phyloP scores from a whole-genome alignment of 2,329 filamentous ascomycete genomes.

The Harringtonia lauricola region DNA sequence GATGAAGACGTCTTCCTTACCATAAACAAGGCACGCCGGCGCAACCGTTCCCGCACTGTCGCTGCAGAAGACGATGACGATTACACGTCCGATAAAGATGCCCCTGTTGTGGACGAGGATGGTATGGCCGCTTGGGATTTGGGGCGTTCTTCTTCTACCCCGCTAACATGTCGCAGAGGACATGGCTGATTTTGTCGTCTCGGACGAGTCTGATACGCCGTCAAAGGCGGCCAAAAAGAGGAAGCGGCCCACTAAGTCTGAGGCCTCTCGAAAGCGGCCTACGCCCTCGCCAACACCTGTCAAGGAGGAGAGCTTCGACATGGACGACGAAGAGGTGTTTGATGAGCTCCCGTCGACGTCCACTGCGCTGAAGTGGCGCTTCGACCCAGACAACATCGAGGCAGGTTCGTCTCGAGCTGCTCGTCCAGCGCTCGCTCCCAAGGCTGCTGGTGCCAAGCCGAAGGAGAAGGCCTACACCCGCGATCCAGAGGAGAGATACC shows the following conservation, averaged over 20 bases:
- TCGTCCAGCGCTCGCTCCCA: constrained; percentile 13
- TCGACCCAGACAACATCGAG: constrained; percentile 37
- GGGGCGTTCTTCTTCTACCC: constrained; percentile 3
- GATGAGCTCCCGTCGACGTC: constrained; percentile 51
- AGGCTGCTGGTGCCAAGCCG: constrained; percentile 19
- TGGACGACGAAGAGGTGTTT: constrained; percentile 40
- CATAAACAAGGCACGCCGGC: constrained; percentile 26
- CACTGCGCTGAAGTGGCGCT: constrained; percentile 74
- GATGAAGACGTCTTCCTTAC: constrained; percentile 59
- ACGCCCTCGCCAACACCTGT: constrained; percentile 34
- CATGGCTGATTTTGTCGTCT: constrained; percentile 78
- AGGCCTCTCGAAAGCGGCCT: constrained; percentile 50
- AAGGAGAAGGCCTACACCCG: constrained; percentile 65
- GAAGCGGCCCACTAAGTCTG: constrained; percentile 51
- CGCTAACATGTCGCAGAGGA: constrained; percentile 36
- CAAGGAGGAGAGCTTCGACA: constrained; percentile 26
- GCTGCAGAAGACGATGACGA: constrained; percentile 58
- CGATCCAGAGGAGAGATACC: constrained; percentile 76
- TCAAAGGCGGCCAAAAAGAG: constrained; percentile 57
- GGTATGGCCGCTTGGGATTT: no score
- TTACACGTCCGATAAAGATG: constrained; percentile 54
- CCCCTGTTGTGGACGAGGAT: constrained; percentile 51
- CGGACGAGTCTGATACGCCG: constrained; percentile 71
- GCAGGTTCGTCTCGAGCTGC: constrained; percentile 17
- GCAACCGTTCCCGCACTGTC: constrained; percentile 40